Evolutionary conservation across 257 asterid genomes (phyloP).

Genomic region (Thymus quinquecostatus): DNA sequence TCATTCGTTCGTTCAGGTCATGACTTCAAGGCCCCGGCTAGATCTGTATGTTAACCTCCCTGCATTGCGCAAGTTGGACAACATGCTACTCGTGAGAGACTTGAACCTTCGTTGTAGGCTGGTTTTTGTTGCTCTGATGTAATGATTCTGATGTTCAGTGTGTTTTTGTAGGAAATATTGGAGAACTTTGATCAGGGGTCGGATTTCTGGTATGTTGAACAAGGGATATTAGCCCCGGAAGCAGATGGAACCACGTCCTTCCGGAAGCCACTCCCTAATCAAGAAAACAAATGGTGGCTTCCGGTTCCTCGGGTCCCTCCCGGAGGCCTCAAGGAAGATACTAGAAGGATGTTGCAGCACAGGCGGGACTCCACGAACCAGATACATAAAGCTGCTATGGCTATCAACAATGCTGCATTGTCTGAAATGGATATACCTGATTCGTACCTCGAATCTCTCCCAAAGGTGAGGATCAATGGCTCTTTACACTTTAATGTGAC

Average conservation of each 20-base stretch:
- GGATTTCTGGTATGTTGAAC: constrained; percentile 88
- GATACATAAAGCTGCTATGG: constrained; percentile 88
- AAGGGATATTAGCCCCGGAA: constrained; percentile 57
- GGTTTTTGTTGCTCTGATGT: not conserved
- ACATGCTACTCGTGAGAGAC: constrained; percentile 77
- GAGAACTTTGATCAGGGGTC: constrained; percentile 52
- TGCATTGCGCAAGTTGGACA: constrained; percentile 80
- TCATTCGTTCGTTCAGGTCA: constrained; percentile 45
- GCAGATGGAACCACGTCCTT: constrained; percentile 59
- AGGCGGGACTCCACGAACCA: constrained; percentile 76
- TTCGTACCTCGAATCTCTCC: constrained; percentile 67
- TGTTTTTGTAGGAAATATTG: constrained; percentile 62
- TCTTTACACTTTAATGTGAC: not conserved
- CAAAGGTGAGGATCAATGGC: constrained; percentile 50
- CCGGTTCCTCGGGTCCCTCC: constrained; percentile 79
- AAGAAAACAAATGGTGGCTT: constrained; percentile 90
- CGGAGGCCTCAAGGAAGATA: constrained; percentile 62
- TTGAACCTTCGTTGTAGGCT: not conserved
- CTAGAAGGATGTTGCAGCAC: constrained; percentile 66
- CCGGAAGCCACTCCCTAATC: constrained; percentile 57
- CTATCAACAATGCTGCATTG: constrained; percentile 65
- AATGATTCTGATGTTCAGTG: constrained; percentile 10
- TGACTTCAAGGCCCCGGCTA: constrained; percentile 73
- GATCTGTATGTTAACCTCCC: constrained; percentile 80
- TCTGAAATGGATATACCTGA: constrained; percentile 81